A percentile compares a stretch with the other conserved stretches of the same genome.
Evolutionary conservation across 1,139 yeast genomes (phyloP).

Genomic region (Taphrina wiesneri): DNA sequence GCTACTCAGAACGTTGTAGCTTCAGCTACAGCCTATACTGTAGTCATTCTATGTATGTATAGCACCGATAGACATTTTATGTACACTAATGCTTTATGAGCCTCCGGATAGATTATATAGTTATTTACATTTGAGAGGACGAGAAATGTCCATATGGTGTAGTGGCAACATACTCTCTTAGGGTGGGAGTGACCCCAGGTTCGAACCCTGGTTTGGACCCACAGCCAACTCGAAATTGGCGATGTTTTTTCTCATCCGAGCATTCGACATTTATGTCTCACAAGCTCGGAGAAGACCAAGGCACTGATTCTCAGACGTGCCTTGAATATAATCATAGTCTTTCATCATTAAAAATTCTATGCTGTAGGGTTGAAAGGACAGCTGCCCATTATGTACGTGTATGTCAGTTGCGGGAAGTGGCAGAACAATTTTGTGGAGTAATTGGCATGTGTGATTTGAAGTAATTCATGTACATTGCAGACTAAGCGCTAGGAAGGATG

Average conservation of each 20-base stretch:
- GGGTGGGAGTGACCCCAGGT: slow-evolving; percentile 31
- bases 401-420: background rate
- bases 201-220: slow-evolving; percentile 28
- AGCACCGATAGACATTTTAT: no score
- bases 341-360: no score
- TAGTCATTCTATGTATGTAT: background rate
- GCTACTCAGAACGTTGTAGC: no score
- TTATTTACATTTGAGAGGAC: background rate
- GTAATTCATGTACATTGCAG: background rate
- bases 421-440: background rate
- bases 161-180: slow-evolving; percentile 28
- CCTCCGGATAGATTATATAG: background rate
- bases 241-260: background rate
- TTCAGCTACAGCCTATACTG: no score
- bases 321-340: no score
- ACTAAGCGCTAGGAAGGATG: no score
- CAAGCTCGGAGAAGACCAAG: background rate
- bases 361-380: no score
- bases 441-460: background rate
- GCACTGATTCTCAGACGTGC: no score
- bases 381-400: no score
- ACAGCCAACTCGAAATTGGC: slow-evolving; percentile 1
- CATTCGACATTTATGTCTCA: background rate
- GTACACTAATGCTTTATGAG: background rate
- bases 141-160: slow-evolving; percentile 16